Base-by-base conservation (phyloP, 2,329 filamentous ascomycete species). In the Leptographium procerum region DNA sequence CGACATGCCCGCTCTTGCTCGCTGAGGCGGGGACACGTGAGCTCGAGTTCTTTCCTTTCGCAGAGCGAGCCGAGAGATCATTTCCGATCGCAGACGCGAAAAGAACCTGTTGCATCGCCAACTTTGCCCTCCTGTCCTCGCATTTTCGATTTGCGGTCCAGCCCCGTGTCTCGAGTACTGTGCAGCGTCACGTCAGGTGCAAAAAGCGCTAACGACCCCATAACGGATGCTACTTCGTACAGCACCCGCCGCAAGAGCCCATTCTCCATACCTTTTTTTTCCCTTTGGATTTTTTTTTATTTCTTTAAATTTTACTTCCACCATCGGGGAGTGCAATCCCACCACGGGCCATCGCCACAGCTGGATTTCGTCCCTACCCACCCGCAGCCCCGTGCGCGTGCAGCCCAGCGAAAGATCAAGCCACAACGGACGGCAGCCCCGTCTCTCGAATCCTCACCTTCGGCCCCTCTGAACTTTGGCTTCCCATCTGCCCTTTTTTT, bases 321-420 rank as follows among this genome's bases (percentile, higher is more conserved):
- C 56, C 33, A 29, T 50, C 55, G 55, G 53, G 11, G 40, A 26
- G n/a, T 48, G 22, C 55, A 43, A 55, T 50, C 19, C 28, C 45
- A 13, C 34, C 55, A 36, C 28, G 22, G 40, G 43, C 24, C 55
- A 52, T 52, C 55, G 48, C 47, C 55, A 57, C 55, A 52, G 22
- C 22, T 34, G 24, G n/a, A n/a, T 14, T 36, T 56, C n/a, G 14
- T 34, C 22, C 26, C 40, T 56, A 56, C 40, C 48, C 43, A 56
- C 54, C 54, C 28, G 29, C 40, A 48, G 43, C 29, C 43, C 54
- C 54, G 54, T 56, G 54, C 54, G 54, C 54, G 54, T 45, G 53
- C 53, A 45, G 33, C 52, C 52, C 33, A 24, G 52, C 52, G 24
- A n/a, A n/a, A 22, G 31, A 29, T 28, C 34, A 33, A 55, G 36